Base-by-base conservation (phyloP, 257 asterid genomes). In the Paraleonurus japonicus region DNA sequence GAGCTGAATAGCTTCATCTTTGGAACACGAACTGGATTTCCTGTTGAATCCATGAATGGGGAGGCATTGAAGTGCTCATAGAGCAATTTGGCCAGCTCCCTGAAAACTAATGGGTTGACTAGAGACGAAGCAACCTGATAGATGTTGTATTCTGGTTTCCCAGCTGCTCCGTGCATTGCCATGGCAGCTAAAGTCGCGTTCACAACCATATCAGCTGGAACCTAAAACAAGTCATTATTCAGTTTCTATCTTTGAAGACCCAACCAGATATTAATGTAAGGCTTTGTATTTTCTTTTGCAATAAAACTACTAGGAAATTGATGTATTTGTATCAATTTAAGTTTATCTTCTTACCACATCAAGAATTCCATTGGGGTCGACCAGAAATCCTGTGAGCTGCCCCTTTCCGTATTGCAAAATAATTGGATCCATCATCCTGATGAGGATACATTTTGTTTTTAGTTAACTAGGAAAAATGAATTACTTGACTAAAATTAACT, bases 371-470 rank as follows among this genome's bases (percentile, higher is more conserved):
- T 81, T 82, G 53, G 99, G 96, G 65, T 95, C 96, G 32, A 80
- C 96, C 4, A 88, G 96, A 78, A 95, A 95, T 48, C 97, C 99
- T 0, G 99, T 85, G 55, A 89, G 89, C 71, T 88, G 93, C 35
- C 99, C 98, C 81, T 92, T 95, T 12, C 99, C 99, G 8, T 95
- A 92, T 79, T 86, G 86, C 51, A 91, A 79, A 77, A 95, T 85
- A 69, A 95, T 81, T 16, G 99, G 99, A 80, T 95, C 99, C 98
- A 95, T 89, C 99, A 95, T 95, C 87, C 99, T 94, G 79, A 54
- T 67, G 26, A 17, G 10, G 7, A 65, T 72, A 41, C 37, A 57
- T 12, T n/a, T 50, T 11, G 3, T 16, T 22, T 19, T 64, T 55
- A 69, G 67, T 37, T 39, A 33, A 32, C 54, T 65, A 2, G 59